These are phyloP conservation scores for Penicillium coffeae DNA, from an alignment of 495 filamentous ascomycete genomes.

Conservation along the genomic window DNA sequence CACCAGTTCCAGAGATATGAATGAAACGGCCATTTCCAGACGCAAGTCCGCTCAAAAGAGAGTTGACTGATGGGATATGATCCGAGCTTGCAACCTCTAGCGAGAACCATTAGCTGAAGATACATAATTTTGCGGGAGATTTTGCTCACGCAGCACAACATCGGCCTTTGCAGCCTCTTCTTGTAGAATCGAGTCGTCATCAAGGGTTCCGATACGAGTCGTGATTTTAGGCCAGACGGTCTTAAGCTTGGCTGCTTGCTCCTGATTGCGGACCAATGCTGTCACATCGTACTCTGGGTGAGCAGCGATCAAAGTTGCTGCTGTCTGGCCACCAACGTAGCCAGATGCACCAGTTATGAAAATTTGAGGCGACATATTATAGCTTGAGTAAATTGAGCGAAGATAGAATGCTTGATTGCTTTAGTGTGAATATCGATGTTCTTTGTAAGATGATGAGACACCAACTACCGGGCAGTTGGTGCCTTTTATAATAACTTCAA, in stretches of 20 bases:
- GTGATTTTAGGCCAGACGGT: background rate
- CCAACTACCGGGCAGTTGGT: too few relatives aligned
- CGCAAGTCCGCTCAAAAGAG: background rate
- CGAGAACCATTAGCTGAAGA: background rate
- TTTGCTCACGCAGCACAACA: constrained; percentile 2
- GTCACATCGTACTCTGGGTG: constrained; percentile 1
- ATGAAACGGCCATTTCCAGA: constrained; percentile 2
- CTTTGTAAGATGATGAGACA: too few relatives aligned
- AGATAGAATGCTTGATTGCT: background rate
- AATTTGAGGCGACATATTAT: background rate
- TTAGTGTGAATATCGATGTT: too few relatives aligned
- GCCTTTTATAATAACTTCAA: too few relatives aligned
- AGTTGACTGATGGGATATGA: constrained; percentile 4
- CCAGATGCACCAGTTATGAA: constrained; percentile 6
- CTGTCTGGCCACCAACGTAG: constrained; percentile 2
- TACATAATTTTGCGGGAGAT: background rate
- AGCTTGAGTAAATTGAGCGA: background rate
- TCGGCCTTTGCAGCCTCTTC: background rate
- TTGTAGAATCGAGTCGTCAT: background rate
- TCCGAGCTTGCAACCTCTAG: constrained; percentile 4
- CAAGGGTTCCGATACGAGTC: constrained; percentile 1
- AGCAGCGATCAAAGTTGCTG: background rate
- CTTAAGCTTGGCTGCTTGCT: background rate
- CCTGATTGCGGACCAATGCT: background rate
- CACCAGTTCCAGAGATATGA: constrained; percentile 7